phyloP scores from a whole-genome alignment of 2,329 filamentous ascomycete species.

The Xylariales sp. region DNA sequence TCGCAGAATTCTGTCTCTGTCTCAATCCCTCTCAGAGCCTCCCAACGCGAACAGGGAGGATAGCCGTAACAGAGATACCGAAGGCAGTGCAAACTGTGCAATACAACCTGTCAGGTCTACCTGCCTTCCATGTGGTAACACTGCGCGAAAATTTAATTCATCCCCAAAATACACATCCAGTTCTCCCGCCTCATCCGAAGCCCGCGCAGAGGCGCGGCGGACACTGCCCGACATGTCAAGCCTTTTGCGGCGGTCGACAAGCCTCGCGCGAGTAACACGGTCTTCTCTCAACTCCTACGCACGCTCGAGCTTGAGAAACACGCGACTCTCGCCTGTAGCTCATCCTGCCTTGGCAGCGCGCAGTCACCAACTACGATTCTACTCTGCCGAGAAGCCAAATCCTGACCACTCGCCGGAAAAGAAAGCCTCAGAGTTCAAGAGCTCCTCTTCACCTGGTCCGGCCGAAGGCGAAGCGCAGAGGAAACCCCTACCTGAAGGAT shows the following conservation, averaged over 20 bases:
- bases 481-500: slow-evolving; percentile 20
- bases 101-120: background rate
- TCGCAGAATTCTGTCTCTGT: too few species aligned
- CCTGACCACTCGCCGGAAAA: slow-evolving; percentile 14
- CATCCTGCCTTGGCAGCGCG: slow-evolving; percentile 17
- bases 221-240: slow-evolving; percentile 25
- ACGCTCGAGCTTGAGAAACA: slow-evolving; percentile 18
- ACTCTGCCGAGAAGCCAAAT: slow-evolving; percentile 17
- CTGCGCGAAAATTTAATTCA: background rate
- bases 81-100: too few species aligned
- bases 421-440: slow-evolving; percentile 18
- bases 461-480: slow-evolving; percentile 15
- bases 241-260: slow-evolving; percentile 24
- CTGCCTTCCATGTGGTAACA: slow-evolving; percentile 8
- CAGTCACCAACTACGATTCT: slow-evolving; percentile 16
- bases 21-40: too few species aligned
- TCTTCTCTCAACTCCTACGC: slow-evolving; percentile 16
- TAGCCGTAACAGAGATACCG: too few species aligned
- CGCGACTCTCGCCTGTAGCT: slow-evolving; percentile 17
- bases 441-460: slow-evolving; percentile 22
- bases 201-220: slow-evolving; percentile 12
- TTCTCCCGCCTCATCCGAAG: slow-evolving; percentile 14
- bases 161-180: too few species aligned
- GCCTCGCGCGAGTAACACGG: slow-evolving; percentile 20
- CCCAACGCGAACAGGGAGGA: too few species aligned